Evolutionary conservation across 192 early-diverging fungal genomes (phyloP).

Genomic region (Dissophora ornata): DNA sequence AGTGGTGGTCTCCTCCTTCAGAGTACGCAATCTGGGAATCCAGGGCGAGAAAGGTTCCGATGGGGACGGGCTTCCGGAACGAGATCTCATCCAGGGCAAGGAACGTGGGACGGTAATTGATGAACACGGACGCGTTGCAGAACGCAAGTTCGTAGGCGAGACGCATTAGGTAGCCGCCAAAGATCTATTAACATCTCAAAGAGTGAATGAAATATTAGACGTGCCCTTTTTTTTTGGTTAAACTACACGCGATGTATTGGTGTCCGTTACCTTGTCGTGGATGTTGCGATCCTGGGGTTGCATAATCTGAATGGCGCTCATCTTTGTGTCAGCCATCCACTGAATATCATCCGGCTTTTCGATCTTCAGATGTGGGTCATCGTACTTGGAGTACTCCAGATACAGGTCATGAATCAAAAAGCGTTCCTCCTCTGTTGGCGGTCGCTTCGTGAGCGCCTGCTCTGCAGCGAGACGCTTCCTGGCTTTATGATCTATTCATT

Average conservation of each 20-base stretch:
- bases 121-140: constrained; percentile 77
- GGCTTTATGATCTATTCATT: constrained; percentile 58
- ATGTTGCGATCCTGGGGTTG: constrained; percentile 75
- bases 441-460: constrained; percentile 68
- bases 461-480: constrained; percentile 57
- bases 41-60: constrained; percentile 82
- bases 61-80: constrained; percentile 87
- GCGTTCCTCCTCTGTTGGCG: constrained; percentile 85
- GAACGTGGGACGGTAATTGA: constrained; percentile 66
- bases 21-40: constrained; percentile 84
- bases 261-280: constrained; percentile 52
- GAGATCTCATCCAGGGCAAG: constrained; percentile 79
- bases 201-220: constrained; percentile 38
- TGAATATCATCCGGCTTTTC: constrained; percentile 60
- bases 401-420: constrained; percentile 83
- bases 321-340: constrained; percentile 84
- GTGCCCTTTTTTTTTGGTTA: too few species aligned
- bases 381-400: constrained; percentile 74
- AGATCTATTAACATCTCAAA: constrained; percentile 67
- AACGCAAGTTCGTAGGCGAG: constrained; percentile 88
- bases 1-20: constrained; percentile 60
- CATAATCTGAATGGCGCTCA: constrained; percentile 74
- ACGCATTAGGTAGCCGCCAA: constrained; percentile 88
- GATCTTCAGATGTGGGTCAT: constrained; percentile 46
- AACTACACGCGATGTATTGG: too few species aligned